Percentiles rank a stretch among this genome's conserved stretches.
Conservation (phyloP, 2,329 filamentous ascomycete species). For the Verticillium nonalfalfae region DNA sequence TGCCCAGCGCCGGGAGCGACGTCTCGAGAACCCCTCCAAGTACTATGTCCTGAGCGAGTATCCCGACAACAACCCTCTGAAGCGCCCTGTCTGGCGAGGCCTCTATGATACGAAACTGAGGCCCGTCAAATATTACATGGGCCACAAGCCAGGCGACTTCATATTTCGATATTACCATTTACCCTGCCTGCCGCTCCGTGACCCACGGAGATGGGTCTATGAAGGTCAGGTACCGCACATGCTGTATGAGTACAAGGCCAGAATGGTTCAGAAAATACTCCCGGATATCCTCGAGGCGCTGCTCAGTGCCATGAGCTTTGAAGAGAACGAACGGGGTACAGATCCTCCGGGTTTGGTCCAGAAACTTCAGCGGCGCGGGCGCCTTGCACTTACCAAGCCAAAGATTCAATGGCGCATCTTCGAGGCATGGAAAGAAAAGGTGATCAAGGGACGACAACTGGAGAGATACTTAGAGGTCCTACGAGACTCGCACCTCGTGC, state of each 20-base stretch:
- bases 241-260: slow-evolving; percentile 8
- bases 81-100: neutral
- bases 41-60: neutral
- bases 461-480: neutral
- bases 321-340: neutral
- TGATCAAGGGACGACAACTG: neutral
- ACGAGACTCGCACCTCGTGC: neutral
- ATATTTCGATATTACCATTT: slow-evolving; percentile 16
- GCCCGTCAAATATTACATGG: slow-evolving; percentile 14
- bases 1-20: neutral
- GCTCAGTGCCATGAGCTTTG: neutral
- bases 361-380: neutral
- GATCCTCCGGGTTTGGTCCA: neutral
- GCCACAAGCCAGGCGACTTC: slow-evolving; percentile 16
- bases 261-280: slow-evolving; percentile 7
- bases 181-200: neutral
- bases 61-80: neutral
- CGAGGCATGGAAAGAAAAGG: neutral
- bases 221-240: neutral
- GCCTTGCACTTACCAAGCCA: neutral
- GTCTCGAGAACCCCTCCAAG: neutral
- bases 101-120: neutral
- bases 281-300: slow-evolving; percentile 6
- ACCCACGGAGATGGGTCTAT: neutral
- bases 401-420: neutral